Base-by-base conservation (phyloP, 2,329 filamentous ascomycete species). In the Cytospora paraplurivora region DNA sequence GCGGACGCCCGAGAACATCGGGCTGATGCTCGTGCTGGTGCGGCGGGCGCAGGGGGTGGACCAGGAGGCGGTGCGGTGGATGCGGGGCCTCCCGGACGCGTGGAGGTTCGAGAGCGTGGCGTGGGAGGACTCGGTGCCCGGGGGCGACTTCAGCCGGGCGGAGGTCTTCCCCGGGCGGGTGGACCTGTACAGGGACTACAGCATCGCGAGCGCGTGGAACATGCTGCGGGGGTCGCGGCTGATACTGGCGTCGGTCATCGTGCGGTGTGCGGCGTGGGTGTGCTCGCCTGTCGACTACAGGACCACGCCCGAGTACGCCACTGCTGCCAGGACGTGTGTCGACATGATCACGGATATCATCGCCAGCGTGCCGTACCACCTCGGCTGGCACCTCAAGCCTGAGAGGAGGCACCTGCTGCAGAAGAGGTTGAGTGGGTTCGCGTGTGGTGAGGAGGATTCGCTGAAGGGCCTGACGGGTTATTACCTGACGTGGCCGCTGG, bases 101-200 rank as follows among this genome's bases (percentile, higher is more conserved):
- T 87, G 82, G 76, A 74, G 72, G n/a, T 80, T 75, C 69, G 78
- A 77, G 69, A 83, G 83, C 1, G 81, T 85, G 1, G 81, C 81
- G 3, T 87, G 85, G 85, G 82, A 85, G 66, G 80, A 83, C 64
- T 77, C 80, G 65, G 77, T 84, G 4, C 79, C 81, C 0, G 77
- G 77, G 52, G 81, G 80, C 27, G 81, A 87, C 71, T 84, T 84
- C 67, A 68, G 75, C 27, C 76, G 77, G 63, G 81, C 83, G 2
- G 84, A 86, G 67, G 82, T 86, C 0, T 88, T 81, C 68, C 85
- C 85, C 0, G 86, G 86, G 2, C 79, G 82, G 17, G 81, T 88
- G 27, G 85, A 88, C 69, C 76, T 83, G 6, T 88, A 87, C 70
- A 74, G 76, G 27, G 85, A 88, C 71, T 76, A 87, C 52, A 87